A percentile compares a stretch with the other conserved stretches of the same genome.
phyloP scores from a whole-genome alignment of 2,329 filamentous ascomycete genomes.

The Penicillium occitanis region DNA sequence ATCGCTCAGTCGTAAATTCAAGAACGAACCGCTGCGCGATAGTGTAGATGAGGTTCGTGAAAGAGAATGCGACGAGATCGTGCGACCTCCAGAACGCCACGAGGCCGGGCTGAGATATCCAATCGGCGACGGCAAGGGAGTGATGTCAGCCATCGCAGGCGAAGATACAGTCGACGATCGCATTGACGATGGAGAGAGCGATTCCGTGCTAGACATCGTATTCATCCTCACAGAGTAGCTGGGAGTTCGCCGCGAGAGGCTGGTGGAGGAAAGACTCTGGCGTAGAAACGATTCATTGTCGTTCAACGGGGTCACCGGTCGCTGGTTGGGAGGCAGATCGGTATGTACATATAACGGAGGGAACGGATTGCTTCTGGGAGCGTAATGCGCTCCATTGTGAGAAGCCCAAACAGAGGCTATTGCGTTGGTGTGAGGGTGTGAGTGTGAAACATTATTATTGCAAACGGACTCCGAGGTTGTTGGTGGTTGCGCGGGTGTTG shows the following conservation, averaged over 20 bases:
- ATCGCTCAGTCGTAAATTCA: conserved; percentile 38
- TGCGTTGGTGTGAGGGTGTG: neutral
- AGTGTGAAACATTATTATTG: conserved; percentile 18
- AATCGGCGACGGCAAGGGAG: conserved; percentile 74
- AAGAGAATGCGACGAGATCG: conserved; percentile 51
- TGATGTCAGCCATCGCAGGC: conserved; percentile 76
- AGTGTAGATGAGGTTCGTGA: conserved; percentile 45
- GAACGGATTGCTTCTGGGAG: conserved; percentile 19
- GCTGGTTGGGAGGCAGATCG: conserved; percentile 28
- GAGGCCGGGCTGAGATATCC: conserved; percentile 45
- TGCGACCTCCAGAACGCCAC: conserved; percentile 59
- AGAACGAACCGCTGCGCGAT: conserved; percentile 40
- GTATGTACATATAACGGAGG: conserved; percentile 40
- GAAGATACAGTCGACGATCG: conserved; percentile 65
- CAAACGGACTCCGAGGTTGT: conserved; percentile 16
- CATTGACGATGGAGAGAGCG: conserved; percentile 59
- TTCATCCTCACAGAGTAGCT: conserved; percentile 44
- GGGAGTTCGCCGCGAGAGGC: conserved; percentile 45
- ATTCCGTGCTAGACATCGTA: conserved; percentile 43
- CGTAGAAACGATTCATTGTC: conserved; percentile 39
- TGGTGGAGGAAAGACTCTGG: conserved; percentile 44
- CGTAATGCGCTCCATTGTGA: conserved; percentile 17
- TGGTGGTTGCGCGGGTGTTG: conserved; percentile 3
- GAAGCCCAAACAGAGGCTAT: conserved; percentile 14
- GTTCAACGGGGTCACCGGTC: conserved; percentile 31